phyloP scores from a whole-genome alignment of 805 yeast genomes.

The Cyberlindnera amylophila region DNA sequence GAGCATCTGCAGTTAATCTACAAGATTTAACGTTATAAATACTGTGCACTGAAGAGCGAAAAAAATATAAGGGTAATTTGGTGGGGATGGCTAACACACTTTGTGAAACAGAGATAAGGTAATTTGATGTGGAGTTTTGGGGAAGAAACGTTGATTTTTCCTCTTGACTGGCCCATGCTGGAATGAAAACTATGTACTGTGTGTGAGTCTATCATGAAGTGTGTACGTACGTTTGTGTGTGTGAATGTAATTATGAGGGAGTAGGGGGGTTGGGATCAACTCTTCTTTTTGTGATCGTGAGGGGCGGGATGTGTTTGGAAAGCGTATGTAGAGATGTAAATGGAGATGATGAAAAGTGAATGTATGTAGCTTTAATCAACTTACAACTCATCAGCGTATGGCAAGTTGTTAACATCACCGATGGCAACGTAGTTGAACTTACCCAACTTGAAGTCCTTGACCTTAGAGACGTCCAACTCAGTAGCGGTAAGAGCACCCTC shows the following conservation, averaged over 20 bases:
- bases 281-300: neutral
- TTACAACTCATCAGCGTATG: slow-evolving; percentile 86
- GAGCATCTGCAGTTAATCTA: slow-evolving; percentile 1
- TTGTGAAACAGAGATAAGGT: neutral
- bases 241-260: neutral
- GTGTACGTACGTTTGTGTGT: neutral
- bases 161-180: slow-evolving; percentile 2
- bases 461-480: slow-evolving; percentile 36
- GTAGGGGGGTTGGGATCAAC: neutral
- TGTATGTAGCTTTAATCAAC: neutral
- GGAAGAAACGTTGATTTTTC: neutral
- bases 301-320: neutral
- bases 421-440: slow-evolving; percentile 83
- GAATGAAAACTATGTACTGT: slow-evolving; percentile 5
- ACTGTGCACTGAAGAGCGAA: slow-evolving; percentile 8
- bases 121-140: neutral
- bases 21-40: slow-evolving; percentile 10
- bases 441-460: slow-evolving; percentile 44
- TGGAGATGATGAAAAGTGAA: neutral
- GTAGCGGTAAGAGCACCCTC: slow-evolving; percentile 33
- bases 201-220: slow-evolving; percentile 7
- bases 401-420: slow-evolving; percentile 83
- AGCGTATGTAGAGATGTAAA: neutral
- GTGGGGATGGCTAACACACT: neutral
- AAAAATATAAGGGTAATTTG: neutral